Evolutionary conservation across 2,329 filamentous ascomycete genomes (phyloP), one percentile per base, ranked within the genome.

Genomic region (Teratosphaeria gauchensis): DNA sequence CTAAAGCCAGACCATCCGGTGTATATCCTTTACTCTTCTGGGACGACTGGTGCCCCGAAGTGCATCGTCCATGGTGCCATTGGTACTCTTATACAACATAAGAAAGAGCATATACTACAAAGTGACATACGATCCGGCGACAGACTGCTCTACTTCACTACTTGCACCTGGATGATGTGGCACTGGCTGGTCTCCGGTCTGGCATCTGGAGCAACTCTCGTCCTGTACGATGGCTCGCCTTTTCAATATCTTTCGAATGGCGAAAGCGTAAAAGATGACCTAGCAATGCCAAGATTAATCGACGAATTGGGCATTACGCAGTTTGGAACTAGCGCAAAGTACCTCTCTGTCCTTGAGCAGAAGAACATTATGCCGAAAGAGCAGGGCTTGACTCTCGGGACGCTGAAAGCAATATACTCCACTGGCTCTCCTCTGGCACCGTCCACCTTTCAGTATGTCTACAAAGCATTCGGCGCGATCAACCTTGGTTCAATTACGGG

Each of bases 131-230:
- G 81, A 8, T 81, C 86, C 0, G 77, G 79, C 1, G 89, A 91
- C 51, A 82, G 87, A 21, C 80, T 96, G 69, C 89, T 96, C 73
- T 96, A 96, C 77, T 96, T 92, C 76, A 96, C 91, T 1, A 96
- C 92, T 3, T 91, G 88, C 11, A 95, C 90, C 0, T 96, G 92
- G 94, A 97, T 99, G 92, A 97, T 97, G 92, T 96, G 92, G 91
- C 92, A 97, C 72, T 97, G 92, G 92, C 86, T 92, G 48, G 83
- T 96, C 21, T 92, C 90, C 0, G 90, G 87, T 5, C 84, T 97
- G 3, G 89, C 92, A 9, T 86, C 84, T 32, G 92, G 92, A 56
- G 83, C 89, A 11, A 92, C 90, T 0, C 78, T 97, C 12, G 81
- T 97, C 21, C 80, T 97, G 3, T 99, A 96, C 74, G 90, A 95